Evolutionary conservation across 1,284 basidiomycete species (phyloP), one percentile per base, ranked within the genome.

Genomic region (Trichosporon sp.): DNA sequence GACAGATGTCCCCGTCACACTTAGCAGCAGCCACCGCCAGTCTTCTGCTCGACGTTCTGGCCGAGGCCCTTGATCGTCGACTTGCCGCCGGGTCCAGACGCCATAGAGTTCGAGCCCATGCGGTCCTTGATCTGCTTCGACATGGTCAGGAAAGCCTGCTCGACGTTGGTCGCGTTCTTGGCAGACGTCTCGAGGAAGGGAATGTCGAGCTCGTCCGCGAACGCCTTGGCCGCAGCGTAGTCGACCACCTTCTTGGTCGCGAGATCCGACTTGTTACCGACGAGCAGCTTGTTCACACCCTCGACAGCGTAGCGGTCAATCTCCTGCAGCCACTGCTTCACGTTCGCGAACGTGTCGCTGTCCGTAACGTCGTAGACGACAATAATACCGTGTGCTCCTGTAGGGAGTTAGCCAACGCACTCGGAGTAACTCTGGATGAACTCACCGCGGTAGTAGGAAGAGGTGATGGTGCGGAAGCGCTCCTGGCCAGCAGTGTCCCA

Each of bases 281-380:
- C 94, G 65, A 99, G 88, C 64, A 99, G 85, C 86, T 98, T 98
- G 89, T 98, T 98, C 72, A 99, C 96, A 67, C 96, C 97, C 84
- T 99, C 97, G 65, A 94, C 95, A 71, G 97, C 97, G 84, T 99
- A 98, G 79, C 96, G 90, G 86, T 99, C 97, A 79, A 99, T 99
- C 85, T 99, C 96, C 82, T 97, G 95, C 70, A 99, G 88, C 97
- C 97, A 99, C 83, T 98, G 95, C 87, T 99, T 99, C 83, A 99
- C 97, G 79, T 99, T 98, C 78, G 91, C 90, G 58, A 70, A 85
- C 85, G 75, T 82, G 91, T 95, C 93, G 80, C 93, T 94, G 86
- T 99, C 96, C 65, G 96, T 99, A 63, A 99, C 96, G 84, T 99
- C 97, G 87, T 99, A 99, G 56, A 99, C 96, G 72, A 99, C 93